These are phyloP conservation scores for Geotrichum klebahnii DNA, from an alignment of 1,139 yeast species.

Conservation along the genomic window DNA sequence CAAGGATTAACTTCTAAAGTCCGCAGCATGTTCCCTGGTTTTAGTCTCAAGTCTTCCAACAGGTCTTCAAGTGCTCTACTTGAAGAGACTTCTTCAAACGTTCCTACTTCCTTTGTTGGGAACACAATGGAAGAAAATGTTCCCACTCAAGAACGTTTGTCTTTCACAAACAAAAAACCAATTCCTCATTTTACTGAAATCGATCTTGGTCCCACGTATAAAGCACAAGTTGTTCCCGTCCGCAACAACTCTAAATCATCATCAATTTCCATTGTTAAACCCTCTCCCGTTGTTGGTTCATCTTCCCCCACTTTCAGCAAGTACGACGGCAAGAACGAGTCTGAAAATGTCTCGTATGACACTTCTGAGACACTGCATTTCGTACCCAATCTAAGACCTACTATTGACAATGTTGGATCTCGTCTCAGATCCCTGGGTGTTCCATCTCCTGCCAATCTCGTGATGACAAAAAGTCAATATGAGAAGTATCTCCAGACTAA, in stretches of 20 bases:
- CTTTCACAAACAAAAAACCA: conserved; percentile 6
- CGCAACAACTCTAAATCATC: conserved; percentile 1
- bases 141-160: background rate
- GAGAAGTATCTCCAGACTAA: conserved; percentile 14
- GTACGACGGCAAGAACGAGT: too few species aligned
- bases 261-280: background rate
- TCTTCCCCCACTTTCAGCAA: too few species aligned
- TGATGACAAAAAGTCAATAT: conserved; percentile 23
- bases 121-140: background rate
- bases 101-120: background rate
- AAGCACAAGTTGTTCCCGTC: conserved; percentile 21
- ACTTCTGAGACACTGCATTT: conserved; percentile 21
- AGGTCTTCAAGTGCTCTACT: background rate
- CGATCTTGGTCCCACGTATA: conserved; percentile 19
- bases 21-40: conserved; percentile 7
- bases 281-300: background rate
- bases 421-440: conserved; percentile 17
- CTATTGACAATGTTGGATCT: conserved; percentile 21
- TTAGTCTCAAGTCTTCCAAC: background rate
- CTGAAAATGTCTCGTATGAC: conserved; percentile 6
- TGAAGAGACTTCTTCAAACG: background rate
- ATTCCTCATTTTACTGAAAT: conserved; percentile 19
- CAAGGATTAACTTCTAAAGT: conserved; percentile 1
- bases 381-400: conserved; percentile 21
- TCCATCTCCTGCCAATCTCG: conserved; percentile 19